Conservation (phyloP, 2,329 filamentous ascomycete species). For the Bipolaris zeicola region DNA sequence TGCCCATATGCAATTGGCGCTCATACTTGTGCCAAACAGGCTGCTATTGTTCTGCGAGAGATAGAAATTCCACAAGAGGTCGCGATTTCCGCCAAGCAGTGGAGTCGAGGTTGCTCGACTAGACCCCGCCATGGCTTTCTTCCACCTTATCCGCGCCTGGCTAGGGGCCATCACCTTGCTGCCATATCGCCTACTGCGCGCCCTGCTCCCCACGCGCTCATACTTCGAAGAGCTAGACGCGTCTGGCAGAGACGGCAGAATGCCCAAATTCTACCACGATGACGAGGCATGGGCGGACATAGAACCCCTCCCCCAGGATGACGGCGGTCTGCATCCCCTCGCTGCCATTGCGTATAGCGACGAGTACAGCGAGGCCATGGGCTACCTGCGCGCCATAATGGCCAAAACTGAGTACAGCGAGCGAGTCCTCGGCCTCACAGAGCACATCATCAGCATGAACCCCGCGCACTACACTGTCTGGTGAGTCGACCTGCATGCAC, state of each 20-base stretch:
- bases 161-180: conserved; percentile 17
- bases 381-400: conserved; percentile 94
- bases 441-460: conserved; percentile 90
- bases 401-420: conserved; percentile 80
- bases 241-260: conserved; percentile 16
- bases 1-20: neutral
- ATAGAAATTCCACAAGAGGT: conserved; percentile 11
- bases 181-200: conserved; percentile 18
- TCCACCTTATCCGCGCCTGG: conserved; percentile 25
- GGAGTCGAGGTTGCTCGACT: conserved; percentile 10
- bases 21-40: conserved; percentile 2
- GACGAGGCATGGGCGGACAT: conserved; percentile 85
- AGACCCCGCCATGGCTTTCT: conserved; percentile 21
- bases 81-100: conserved; percentile 21
- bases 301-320: conserved; percentile 79
- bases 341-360: conserved; percentile 92
- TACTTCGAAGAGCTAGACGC: neutral
- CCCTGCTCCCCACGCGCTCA: conserved; percentile 7
- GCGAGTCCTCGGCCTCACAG: conserved; percentile 79
- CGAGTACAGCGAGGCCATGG: conserved; percentile 89
- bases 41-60: conserved; percentile 26
- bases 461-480: conserved; percentile 98
- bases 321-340: conserved; percentile 75
- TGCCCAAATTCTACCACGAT: conserved; percentile 59
- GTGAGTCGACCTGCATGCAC: conserved; percentile 51